Percentiles rank a stretch among this genome's conserved stretches.
Evolutionary conservation across 2,329 filamentous ascomycete genomes (phyloP).

Genomic region (Aspergillus novofumigatus): DNA sequence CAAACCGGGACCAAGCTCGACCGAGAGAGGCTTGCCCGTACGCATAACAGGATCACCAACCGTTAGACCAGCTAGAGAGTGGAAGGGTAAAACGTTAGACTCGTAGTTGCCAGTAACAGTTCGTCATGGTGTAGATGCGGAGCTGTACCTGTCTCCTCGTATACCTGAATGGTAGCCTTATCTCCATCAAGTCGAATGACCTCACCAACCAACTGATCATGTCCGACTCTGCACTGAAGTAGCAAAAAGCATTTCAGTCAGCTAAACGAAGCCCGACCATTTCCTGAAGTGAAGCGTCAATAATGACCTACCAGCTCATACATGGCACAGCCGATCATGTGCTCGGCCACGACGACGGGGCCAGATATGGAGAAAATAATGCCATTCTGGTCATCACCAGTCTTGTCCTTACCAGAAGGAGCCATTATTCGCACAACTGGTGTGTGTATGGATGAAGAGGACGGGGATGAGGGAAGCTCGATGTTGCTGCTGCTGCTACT

Average conservation of each 20-base stretch:
- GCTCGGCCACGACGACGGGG: conserved; percentile 93
- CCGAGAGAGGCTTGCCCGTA: conserved; percentile 92
- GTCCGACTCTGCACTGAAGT: conserved; percentile 76
- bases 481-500: conserved; percentile 11
- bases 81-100: conserved; percentile 5
- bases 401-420: conserved; percentile 42
- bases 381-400: conserved; percentile 56
- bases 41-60: conserved; percentile 89
- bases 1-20: conserved; percentile 93
- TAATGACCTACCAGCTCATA: conserved; percentile 78
- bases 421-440: conserved; percentile 37
- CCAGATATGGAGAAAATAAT: conserved; percentile 70
- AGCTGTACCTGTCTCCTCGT: conserved; percentile 84
- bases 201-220: conserved; percentile 89
- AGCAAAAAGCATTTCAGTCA: conserved; percentile 2
- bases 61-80: conserved; percentile 68
- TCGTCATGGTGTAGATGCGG: conserved; percentile 7
- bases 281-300: conserved; percentile 5
- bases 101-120: background rate
- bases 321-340: conserved; percentile 99
- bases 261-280: conserved; percentile 1
- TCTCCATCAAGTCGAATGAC: conserved; percentile 97
- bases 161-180: conserved; percentile 96
- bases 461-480: conserved; percentile 16
- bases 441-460: conserved; percentile 22